A percentile compares a stretch with the other conserved stretches of the same genome.
Conservation (phyloP, 2,329 filamentous ascomycete genomes). For the Rutstroemia sp. region DNA sequence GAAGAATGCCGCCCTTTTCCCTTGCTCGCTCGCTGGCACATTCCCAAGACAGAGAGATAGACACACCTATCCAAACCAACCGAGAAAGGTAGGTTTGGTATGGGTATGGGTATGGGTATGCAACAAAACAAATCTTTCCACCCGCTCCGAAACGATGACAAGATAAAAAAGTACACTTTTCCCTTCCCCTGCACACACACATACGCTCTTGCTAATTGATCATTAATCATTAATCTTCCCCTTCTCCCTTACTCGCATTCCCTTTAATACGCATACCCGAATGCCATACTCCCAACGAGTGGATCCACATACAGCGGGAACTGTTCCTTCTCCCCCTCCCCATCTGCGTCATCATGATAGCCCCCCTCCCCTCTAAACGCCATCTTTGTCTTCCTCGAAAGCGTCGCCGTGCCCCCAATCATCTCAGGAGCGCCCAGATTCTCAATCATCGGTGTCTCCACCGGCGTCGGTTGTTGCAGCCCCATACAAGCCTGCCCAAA, state of each 20-base stretch:
- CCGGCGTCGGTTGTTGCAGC: not conserved
- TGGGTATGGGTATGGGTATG: too few species aligned
- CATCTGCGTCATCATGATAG: not conserved
- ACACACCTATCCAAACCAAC: too few species aligned
- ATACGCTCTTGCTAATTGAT: too few species aligned
- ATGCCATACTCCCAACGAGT: not conserved
- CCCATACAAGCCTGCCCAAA: conserved; percentile 2
- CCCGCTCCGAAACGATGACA: too few species aligned
- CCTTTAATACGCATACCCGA: not conserved
- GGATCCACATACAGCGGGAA: not conserved
- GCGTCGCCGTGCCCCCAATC: not conserved
- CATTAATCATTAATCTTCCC: too few species aligned
- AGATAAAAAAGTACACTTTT: too few species aligned
- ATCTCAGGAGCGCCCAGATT: not conserved
- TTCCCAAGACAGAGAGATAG: not conserved
- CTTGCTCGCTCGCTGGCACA: not conserved
- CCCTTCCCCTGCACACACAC: too few species aligned
- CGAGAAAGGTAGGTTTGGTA: too few species aligned
- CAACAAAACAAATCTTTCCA: too few species aligned
- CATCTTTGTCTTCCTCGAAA: not conserved
- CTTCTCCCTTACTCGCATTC: not conserved
- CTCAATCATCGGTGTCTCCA: conserved; percentile 1
- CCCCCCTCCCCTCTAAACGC: not conserved
- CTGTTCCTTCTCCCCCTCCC: not conserved
- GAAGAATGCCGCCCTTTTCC: not conserved